These are phyloP conservation scores for Globisporangium parvum DNA, from an alignment of 352 stramenopile genomes.

Conservation along the genomic window DNA sequence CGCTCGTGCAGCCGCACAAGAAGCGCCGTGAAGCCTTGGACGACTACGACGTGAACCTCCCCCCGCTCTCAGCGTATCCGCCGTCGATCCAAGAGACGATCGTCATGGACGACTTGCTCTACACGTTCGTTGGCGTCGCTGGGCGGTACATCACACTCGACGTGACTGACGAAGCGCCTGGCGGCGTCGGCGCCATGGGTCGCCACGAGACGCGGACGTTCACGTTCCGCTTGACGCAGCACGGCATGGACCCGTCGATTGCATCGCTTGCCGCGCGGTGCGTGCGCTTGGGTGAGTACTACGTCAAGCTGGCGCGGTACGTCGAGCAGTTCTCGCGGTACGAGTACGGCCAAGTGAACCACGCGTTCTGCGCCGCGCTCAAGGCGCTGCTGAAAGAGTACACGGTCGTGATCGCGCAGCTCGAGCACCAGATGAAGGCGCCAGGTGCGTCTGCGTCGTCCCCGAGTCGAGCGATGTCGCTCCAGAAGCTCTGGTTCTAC, in stretches of 20 bases:
- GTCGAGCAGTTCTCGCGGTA: constrained; percentile 81
- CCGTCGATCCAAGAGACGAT: constrained; percentile 73
- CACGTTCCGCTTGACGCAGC: constrained; percentile 59
- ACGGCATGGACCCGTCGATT: constrained; percentile 80
- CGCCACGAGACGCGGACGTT: constrained; percentile 21
- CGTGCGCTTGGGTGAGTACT: constrained; percentile 70
- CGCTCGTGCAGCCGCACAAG: constrained; percentile 42
- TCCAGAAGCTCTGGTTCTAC: constrained; percentile 92
- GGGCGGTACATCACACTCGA: constrained; percentile 77
- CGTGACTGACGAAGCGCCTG: constrained; percentile 34
- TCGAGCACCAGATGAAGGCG: constrained; percentile 79
- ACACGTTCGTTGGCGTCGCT: constrained; percentile 73
- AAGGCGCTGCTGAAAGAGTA: constrained; percentile 92
- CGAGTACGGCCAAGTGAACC: constrained; percentile 92
- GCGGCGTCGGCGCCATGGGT: constrained; percentile 18
- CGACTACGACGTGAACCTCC: constrained; percentile 37
- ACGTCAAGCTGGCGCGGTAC: constrained; percentile 68
- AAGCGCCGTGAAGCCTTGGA: constrained; percentile 35
- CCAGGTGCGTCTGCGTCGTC: constrained; percentile 5
- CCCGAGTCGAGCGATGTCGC: constrained; percentile 36
- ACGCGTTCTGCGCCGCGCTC: constrained; percentile 90
- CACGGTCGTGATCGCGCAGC: constrained; percentile 86
- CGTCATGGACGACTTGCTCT: constrained; percentile 81
- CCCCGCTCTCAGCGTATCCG: constrained; percentile 67
- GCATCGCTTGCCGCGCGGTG: constrained; percentile 59